Percentiles rank a stretch among this genome's conserved stretches.
Conservation (phyloP, 1,284 basidiomycete genomes). For the Neotropicomus parvogracilis region DNA sequence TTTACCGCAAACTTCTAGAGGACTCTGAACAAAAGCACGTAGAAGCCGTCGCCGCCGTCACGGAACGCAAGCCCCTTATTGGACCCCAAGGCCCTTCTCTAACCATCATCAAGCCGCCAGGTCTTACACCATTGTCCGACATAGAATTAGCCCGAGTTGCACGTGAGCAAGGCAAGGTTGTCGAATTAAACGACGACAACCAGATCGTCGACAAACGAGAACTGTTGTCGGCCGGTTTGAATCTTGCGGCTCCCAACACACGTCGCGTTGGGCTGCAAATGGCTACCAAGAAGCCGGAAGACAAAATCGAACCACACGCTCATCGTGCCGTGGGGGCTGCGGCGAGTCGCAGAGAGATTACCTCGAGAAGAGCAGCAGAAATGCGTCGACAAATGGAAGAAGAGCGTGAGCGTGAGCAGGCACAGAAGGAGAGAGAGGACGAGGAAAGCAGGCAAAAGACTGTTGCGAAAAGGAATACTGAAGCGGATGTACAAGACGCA, state of each 20-base stretch:
- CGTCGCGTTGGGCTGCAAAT: constrained; percentile 50
- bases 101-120: constrained; percentile 67
- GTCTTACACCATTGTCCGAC: constrained; percentile 62
- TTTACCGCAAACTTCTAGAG: constrained; percentile 82
- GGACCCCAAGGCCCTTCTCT: constrained; percentile 59
- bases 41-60: constrained; percentile 74
- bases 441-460: constrained; percentile 55
- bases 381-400: constrained; percentile 71
- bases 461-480: constrained; percentile 67
- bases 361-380: constrained; percentile 71
- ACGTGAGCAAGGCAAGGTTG: constrained; percentile 73
- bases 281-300: constrained; percentile 23
- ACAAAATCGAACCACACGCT: constrained; percentile 37
- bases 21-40: constrained; percentile 79
- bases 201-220: constrained; percentile 96
- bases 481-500: constrained; percentile 67
- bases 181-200: constrained; percentile 97
- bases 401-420: constrained; percentile 57
- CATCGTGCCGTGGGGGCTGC: constrained; percentile 79
- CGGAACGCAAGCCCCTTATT: constrained; percentile 49
- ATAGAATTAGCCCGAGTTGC: constrained; percentile 67
- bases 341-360: constrained; percentile 75
- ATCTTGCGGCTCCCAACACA: constrained; percentile 81
- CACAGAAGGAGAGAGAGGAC: constrained; percentile 58
- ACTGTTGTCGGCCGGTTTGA: constrained; percentile 87